Conservation (phyloP, 179 eudicot species). For the Nepenthes alata region DNA sequence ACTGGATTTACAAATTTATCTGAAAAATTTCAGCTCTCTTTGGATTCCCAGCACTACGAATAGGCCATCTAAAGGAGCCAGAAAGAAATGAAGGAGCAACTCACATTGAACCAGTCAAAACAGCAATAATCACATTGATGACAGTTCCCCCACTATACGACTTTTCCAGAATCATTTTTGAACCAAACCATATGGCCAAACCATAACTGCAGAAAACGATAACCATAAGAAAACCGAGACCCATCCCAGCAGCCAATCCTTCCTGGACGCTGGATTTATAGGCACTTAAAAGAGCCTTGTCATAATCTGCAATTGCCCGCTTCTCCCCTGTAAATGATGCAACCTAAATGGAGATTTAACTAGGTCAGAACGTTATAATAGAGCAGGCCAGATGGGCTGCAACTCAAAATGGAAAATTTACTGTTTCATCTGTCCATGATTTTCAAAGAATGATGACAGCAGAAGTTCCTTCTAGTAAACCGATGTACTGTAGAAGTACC, state of each 20-base stretch:
- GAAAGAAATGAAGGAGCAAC: slow-evolving; percentile 5
- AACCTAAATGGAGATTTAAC: slow-evolving; percentile 15
- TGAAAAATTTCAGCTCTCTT: too few species aligned
- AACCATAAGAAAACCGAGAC: slow-evolving; percentile 22
- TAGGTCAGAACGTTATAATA: background rate
- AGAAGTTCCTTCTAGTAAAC: too few species aligned
- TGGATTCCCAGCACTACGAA: too few species aligned
- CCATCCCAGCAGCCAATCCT: slow-evolving; percentile 30
- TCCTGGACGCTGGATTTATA: slow-evolving; percentile 27
- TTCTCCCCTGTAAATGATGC: slow-evolving; percentile 40
- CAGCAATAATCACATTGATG: slow-evolving; percentile 26
- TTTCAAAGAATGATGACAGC: too few species aligned
- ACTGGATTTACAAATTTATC: background rate
- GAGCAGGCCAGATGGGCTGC: background rate
- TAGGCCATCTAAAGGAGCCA: background rate
- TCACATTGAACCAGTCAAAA: slow-evolving; percentile 33
- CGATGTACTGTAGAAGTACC: too few species aligned
- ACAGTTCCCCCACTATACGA: slow-evolving; percentile 28
- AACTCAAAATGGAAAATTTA: too few species aligned
- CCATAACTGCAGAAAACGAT: slow-evolving; percentile 26
- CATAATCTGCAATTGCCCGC: slow-evolving; percentile 25
- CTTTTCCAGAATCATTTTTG: slow-evolving; percentile 23
- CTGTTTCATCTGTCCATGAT: too few species aligned
- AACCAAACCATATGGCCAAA: slow-evolving; percentile 37
- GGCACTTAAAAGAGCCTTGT: slow-evolving; percentile 23